Conservation (phyloP, 2,329 filamentous ascomycete species). For the Microcyclospora tardicrescens region DNA sequence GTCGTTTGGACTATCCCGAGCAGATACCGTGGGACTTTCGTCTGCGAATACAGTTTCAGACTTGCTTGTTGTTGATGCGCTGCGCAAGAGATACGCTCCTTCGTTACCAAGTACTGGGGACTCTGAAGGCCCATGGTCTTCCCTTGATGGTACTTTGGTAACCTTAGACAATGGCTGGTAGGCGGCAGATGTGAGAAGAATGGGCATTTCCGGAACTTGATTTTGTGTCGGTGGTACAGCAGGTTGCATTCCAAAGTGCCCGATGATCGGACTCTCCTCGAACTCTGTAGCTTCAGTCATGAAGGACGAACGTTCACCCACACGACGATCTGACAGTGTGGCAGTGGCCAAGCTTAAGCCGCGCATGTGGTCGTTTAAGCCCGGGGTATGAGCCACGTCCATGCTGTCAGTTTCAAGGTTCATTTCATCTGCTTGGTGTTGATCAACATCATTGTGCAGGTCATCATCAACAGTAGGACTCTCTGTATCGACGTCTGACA, state of each 20-base stretch:
- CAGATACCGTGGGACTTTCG: slow-evolving; percentile 15
- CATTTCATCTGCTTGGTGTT: slow-evolving; percentile 5
- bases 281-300: slow-evolving; percentile 30
- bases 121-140: neutral
- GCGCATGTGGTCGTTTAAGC: slow-evolving; percentile 3
- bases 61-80: slow-evolving; percentile 16
- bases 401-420: slow-evolving; percentile 5
- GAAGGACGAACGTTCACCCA: slow-evolving; percentile 18
- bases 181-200: slow-evolving; percentile 14
- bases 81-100: slow-evolving; percentile 21
- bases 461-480: slow-evolving; percentile 4
- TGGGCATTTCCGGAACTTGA: slow-evolving; percentile 1
- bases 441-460: slow-evolving; percentile 2
- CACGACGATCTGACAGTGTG: slow-evolving; percentile 6
- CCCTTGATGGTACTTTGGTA: slow-evolving; percentile 2
- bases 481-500: too few relatives aligned
- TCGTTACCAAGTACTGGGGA: slow-evolving; percentile 20
- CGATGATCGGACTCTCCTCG: slow-evolving; percentile 53
- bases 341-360: slow-evolving; percentile 18
- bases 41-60: slow-evolving; percentile 21
- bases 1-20: slow-evolving; percentile 13
- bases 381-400: neutral
- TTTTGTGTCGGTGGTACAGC: slow-evolving; percentile 4
- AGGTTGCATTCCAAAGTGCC: slow-evolving; percentile 38
- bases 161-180: slow-evolving; percentile 11